Evolutionary conservation across 2,329 filamentous ascomycete genomes (phyloP), one percentile per base, ranked within the genome.

Genomic region (Stenocarpella maydis): DNA sequence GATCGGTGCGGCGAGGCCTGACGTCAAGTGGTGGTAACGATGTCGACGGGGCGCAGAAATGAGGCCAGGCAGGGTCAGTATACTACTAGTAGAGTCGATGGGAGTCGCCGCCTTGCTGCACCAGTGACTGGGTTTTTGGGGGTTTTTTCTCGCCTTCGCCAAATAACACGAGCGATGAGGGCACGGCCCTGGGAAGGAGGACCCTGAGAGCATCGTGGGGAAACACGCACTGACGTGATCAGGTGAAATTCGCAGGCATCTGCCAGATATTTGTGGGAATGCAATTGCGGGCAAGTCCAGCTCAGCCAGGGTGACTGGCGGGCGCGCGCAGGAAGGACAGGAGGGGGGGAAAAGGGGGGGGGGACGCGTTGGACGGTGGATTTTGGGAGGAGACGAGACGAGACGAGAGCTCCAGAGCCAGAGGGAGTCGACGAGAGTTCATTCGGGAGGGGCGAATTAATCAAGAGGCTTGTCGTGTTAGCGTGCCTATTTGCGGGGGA

Each of bases 401-500:
- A 37, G 31, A 31, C 31, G 4, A 31, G 31, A 31, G 31, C n/a
- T n/a, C n/a, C 31, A 31, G 34, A 37, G 34, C 34, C 6, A 12
- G 6, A 8, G 34, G 34, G 6, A 37, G 34, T 12, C 5, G 34
- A 37, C 4, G 4, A 31, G 31, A 31, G 31, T 8, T 31, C 31
- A 4, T 4, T 31, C 31, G 31, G 8, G 31, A 8, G 31, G 31
- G 41, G 26, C 43, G 43, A 49, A 63, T 63, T 41, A 63, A 43
- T 63, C 58, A 63, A 63, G 58, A 15, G 14, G 58, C 26, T 34
- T 34, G 43, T 63, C 58, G 43, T 63, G 43, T 63, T 63, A 63
- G 58, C 58, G 43, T 49, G 28, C n/a, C 37, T 28, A 26, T 37
- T 37, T 54, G 52, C 37, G 52, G 37, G 26, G 34, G 31, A 37